Base-by-base conservation (phyloP, 2,329 filamentous ascomycete species). In the Trichoderma harzianum region DNA sequence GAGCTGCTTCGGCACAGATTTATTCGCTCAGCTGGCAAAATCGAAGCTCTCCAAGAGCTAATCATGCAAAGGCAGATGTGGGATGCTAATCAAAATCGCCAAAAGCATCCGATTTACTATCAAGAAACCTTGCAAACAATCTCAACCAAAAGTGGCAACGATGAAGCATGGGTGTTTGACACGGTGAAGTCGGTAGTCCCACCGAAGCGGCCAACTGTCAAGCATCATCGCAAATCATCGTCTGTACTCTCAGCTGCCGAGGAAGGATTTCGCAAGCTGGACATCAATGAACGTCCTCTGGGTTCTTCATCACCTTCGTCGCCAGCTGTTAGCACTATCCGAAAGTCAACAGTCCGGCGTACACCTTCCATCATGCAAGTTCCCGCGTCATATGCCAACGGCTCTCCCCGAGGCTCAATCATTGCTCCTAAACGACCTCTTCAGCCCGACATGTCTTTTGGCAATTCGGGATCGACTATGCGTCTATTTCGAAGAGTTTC, bases 91-190 rank as follows among this genome's bases (percentile, higher is more conserved):
- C 89, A 90, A 74, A 90, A 89, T 73, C 87, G 90, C 71, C 88
- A 89, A 66, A 89, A 87, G 71, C 92, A 93, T 77, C 88, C 92
- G 1, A 92, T 93, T 77, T 97, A 95, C 82, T 98, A 98, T 81
- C 95, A 97, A 77, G 95, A 98, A 83, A 97, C 95, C 3, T 85
- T 98, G 63, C 89, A 92, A 76, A 91, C 89, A 10, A 88, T 97
- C 69, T 86, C 88, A 3, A 86, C 89, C 2, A 89, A 86, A 75
- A 85, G 89, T 47, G 85, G 88, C 53, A 91, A 94, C 6, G 86
- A 93, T 18, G 94, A 97, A 74, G 95, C 93, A 74, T 98, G 95
- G 95, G 92, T 97, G 2, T 98, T 98, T 79, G 95, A 98, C 78
- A 98, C 95, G 0, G 90, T 98, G 78, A 96, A 93, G 80, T 93